Evolutionary conservation across 495 filamentous ascomycete genomes (phyloP), one percentile per base, ranked within the genome.

Genomic region (Neurospora sp.): DNA sequence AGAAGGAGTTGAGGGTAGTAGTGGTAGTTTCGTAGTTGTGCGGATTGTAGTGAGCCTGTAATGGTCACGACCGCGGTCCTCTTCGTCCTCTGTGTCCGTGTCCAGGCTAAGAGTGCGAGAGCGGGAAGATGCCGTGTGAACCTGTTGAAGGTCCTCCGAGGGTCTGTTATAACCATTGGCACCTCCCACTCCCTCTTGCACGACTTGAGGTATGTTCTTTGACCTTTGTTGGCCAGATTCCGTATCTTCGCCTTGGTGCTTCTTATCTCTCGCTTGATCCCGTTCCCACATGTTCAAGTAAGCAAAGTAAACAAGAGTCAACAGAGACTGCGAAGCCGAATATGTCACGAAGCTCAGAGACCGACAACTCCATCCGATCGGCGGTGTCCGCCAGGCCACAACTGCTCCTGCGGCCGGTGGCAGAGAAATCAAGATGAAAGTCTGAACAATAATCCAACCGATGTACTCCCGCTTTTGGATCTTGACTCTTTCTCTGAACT

Each of bases 301-400:
- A 7, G 4, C 31, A 23, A 74, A 76, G 77, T 79, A 85, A 5
- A 85, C 72, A 3, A 75, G 41, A 46, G 83, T 80, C 69, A 84
- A 78, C 39, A 75, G 76, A 8, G 82, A 70, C 70, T 87, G 86
- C 39, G 77, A 77, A 7, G 78, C 75, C 40, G 78, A 78, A 46
- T 86, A 87, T 12, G 85, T 71, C 1, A 84, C 70, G 40, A 85
- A 82, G 8, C 80, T 85, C 18, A 86, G 69, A 14, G 77, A 79
- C 7, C 85, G 78, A 39, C 86, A 87, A 3, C 80, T 80, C 1
- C 85, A 72, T 10, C 85, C 86, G n/a, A 78, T 71, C 23, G 79
- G 75, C 20, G 82, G 85, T 39, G 84, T 87, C 40, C 76, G 76
- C 39, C 81, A 85, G n/a, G 81, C 80, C 11, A 81, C 79, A 11